Conservation (phyloP, 2,329 filamentous ascomycete species). For the Cytospora chrysosperma region DNA sequence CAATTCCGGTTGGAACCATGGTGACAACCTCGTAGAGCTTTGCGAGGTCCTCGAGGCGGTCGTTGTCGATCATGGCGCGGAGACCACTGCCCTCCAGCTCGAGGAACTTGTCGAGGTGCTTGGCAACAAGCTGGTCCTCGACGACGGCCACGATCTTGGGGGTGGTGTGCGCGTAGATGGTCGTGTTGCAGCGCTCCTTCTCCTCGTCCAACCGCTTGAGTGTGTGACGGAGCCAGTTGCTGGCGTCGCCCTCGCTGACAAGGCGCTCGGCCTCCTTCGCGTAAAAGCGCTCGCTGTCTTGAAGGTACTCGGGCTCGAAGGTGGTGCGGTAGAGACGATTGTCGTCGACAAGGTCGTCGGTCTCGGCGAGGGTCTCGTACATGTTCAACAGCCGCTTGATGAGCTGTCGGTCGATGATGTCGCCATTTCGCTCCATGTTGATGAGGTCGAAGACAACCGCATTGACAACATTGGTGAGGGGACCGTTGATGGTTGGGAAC, state of each 20-base stretch:
- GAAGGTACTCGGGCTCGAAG: conserved; percentile 79
- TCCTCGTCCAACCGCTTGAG: conserved; percentile 77
- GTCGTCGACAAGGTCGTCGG: conserved; percentile 71
- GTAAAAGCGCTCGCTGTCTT: conserved; percentile 73
- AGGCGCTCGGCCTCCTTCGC: conserved; percentile 69
- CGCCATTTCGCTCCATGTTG: conserved; percentile 85
- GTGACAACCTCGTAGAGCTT: conserved; percentile 78
- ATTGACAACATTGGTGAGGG: conserved; percentile 74
- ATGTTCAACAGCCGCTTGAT: conserved; percentile 84
- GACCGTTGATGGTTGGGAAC: conserved; percentile 39
- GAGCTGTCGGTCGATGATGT: conserved; percentile 79
- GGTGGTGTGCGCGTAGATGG: conserved; percentile 71
- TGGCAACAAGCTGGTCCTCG: conserved; percentile 74
- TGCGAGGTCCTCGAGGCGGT: conserved; percentile 74
- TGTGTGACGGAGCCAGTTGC: conserved; percentile 76
- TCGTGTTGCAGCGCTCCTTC: conserved; percentile 76
- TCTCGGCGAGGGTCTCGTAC: conserved; percentile 85
- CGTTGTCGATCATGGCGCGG: conserved; percentile 87
- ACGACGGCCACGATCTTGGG: conserved; percentile 73
- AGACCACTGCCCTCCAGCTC: conserved; percentile 82
- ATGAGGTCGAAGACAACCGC: conserved; percentile 87
- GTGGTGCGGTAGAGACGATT: conserved; percentile 79
- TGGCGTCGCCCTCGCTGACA: conserved; percentile 75
- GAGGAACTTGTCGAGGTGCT: conserved; percentile 78
- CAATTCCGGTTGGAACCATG: conserved; percentile 42